Percentiles rank a stretch among this genome's conserved stretches.
These are phyloP conservation scores for Fagopyrum tataricum DNA, from an alignment of 148 eudicot species.

Conservation along the genomic window DNA sequence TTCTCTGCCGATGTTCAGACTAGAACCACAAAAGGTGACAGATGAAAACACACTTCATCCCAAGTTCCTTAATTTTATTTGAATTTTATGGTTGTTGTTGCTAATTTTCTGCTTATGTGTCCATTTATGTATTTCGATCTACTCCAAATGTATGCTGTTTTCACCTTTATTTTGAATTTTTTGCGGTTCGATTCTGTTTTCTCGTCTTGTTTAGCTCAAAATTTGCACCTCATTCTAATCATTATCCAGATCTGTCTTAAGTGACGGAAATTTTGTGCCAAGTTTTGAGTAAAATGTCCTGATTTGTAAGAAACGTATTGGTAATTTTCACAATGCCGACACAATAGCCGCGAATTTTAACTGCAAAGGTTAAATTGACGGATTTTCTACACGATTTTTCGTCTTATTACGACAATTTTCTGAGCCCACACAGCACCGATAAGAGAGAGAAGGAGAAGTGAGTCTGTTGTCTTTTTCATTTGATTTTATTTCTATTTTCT, in stretches of 20 bases:
- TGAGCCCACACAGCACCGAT: background rate
- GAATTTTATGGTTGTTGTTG: background rate
- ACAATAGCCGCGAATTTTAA: slow-evolving; percentile 3
- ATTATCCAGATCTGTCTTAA: background rate
- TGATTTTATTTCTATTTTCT: background rate
- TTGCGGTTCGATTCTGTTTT: background rate
- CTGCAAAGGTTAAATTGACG: background rate
- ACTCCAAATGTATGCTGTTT: background rate
- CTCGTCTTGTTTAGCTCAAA: background rate
- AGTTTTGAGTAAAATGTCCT: background rate
- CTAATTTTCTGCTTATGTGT: background rate
- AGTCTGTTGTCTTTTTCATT: background rate
- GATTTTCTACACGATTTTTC: slow-evolving; percentile 1
- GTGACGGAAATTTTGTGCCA: background rate
- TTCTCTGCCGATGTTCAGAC: slow-evolving; percentile 1
- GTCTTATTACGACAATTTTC: slow-evolving; percentile 8
- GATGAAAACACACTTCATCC: background rate
- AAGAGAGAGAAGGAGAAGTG: background rate
- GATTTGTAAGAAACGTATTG: background rate
- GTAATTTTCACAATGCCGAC: slow-evolving; percentile 5
- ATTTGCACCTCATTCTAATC: background rate
- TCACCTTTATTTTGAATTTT: background rate
- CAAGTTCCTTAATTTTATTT: background rate
- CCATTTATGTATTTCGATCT: background rate
- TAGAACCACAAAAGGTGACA: background rate